phyloP scores from a whole-genome alignment of 768 basidiomycete species.

The Exidia glandulosa region DNA sequence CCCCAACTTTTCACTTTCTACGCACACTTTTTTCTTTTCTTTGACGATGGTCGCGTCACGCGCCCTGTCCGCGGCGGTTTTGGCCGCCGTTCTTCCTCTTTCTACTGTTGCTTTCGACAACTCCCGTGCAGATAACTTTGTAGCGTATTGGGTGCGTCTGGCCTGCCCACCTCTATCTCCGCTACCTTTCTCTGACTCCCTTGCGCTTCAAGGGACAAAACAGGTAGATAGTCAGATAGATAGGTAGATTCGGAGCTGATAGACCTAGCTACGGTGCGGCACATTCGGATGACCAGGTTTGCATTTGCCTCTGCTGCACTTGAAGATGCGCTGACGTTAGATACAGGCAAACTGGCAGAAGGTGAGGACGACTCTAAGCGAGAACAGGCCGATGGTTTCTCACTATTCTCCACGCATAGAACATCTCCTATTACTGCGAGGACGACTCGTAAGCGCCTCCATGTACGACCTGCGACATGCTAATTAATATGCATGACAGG shows the following conservation, averaged over 20 bases:
- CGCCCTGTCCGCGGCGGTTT: background rate
- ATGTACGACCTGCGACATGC: no score
- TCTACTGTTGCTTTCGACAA: conserved; percentile 36
- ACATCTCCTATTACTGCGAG: background rate
- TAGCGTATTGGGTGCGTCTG: conserved; percentile 1
- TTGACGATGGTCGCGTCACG: background rate
- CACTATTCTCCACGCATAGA: no score
- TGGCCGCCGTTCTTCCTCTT: background rate
- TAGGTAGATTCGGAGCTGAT: no score
- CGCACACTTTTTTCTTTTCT: background rate
- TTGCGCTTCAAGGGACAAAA: conserved; percentile 32
- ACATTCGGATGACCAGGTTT: conserved; percentile 8
- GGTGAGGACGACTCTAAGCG: no score
- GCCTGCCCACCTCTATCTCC: conserved; percentile 32
- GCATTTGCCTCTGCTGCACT: conserved; percentile 3
- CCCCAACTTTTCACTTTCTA: background rate
- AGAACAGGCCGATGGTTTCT: no score
- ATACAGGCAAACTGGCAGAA: conserved; percentile 33
- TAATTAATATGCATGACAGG: no score
- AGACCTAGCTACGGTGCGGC: background rate
- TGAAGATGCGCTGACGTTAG: background rate
- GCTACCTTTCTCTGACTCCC: no score
- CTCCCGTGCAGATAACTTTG: conserved; percentile 43
- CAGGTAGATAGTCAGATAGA: no score
- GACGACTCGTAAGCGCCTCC: no score